Evolutionary conservation across 805 yeast genomes (phyloP).

Genomic region (Pichia insulana): DNA sequence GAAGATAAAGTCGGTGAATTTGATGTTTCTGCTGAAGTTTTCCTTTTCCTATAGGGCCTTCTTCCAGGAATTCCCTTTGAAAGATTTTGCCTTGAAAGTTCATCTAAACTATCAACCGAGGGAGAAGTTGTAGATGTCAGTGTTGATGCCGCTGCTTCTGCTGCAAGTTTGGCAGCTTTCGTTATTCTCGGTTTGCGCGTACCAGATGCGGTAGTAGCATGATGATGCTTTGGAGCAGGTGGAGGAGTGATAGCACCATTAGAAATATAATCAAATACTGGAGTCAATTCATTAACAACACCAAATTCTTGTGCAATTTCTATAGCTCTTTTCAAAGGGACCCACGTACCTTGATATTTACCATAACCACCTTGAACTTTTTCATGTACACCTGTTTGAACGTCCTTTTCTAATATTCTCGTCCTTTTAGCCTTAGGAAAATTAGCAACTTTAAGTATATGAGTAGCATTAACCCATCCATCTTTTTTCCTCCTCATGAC

Average conservation of each 20-base stretch:
- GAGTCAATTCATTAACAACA: conserved; percentile 52
- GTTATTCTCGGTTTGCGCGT: conserved; percentile 20
- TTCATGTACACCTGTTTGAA: conserved; percentile 83
- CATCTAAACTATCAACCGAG: too few species aligned
- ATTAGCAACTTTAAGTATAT: conserved; percentile 84
- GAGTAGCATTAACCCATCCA: conserved; percentile 92
- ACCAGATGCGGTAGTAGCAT: conserved; percentile 42
- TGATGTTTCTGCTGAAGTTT: background rate
- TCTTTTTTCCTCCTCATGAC: conserved; percentile 72
- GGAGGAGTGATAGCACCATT: conserved; percentile 48
- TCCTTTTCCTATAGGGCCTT: background rate
- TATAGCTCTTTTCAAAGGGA: conserved; percentile 69
- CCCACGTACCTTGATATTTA: conserved; percentile 96
- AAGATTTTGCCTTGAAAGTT: background rate
- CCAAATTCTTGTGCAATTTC: conserved; percentile 58
- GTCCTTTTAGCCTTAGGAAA: conserved; percentile 93
- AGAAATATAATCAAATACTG: conserved; percentile 54
- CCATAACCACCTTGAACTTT: conserved; percentile 98
- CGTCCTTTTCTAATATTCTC: conserved; percentile 83
- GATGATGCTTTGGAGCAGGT: conserved; percentile 58
- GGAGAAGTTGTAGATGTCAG: too few species aligned
- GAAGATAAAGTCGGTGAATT: background rate
- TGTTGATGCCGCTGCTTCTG: background rate
- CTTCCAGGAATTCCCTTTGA: background rate
- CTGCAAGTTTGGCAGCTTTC: background rate